Evolutionary conservation across 768 basidiomycete genomes (phyloP).

Genomic region (Lanmaoa rubissima): DNA sequence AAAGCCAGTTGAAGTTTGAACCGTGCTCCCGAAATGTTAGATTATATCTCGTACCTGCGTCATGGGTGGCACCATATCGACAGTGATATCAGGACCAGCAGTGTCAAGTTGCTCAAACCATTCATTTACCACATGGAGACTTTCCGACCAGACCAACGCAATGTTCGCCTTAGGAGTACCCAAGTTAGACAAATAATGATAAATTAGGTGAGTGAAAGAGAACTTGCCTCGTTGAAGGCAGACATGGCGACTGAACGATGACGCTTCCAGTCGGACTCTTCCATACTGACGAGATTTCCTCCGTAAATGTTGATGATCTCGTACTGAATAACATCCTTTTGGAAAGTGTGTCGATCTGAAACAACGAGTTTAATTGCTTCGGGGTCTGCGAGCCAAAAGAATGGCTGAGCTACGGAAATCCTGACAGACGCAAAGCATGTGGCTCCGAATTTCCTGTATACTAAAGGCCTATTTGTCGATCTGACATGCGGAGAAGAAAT

Average conservation of each 20-base stretch:
- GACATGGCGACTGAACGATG: slow-evolving; percentile 45
- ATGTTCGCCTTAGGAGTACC: slow-evolving; percentile 37
- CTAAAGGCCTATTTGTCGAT: slow-evolving; percentile 19
- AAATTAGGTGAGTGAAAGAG: neutral
- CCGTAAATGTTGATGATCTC: slow-evolving; percentile 46
- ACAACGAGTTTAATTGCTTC: slow-evolving; percentile 41
- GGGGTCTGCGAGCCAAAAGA: slow-evolving; percentile 44
- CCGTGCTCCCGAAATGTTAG: neutral
- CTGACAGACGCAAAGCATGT: slow-evolving; percentile 39
- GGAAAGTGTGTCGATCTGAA: slow-evolving; percentile 35
- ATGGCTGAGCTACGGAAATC: slow-evolving; percentile 30
- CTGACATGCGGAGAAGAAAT: too few species aligned
- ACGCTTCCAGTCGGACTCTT: slow-evolving; percentile 46
- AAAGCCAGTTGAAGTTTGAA: neutral
- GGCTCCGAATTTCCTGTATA: slow-evolving; percentile 38
- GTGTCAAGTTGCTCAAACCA: slow-evolving; percentile 42
- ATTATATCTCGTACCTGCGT: slow-evolving; percentile 9
- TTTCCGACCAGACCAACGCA: slow-evolving; percentile 48
- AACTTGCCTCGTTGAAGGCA: slow-evolving; percentile 48
- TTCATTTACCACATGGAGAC: slow-evolving; percentile 38
- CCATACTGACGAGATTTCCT: slow-evolving; percentile 40
- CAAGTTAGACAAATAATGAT: neutral
- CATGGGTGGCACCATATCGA: slow-evolving; percentile 15
- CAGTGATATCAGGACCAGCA: slow-evolving; percentile 17
- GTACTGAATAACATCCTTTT: slow-evolving; percentile 41